Conservation (phyloP, 139 green algal genomes). For the Diplosphaera chodatii region DNA sequence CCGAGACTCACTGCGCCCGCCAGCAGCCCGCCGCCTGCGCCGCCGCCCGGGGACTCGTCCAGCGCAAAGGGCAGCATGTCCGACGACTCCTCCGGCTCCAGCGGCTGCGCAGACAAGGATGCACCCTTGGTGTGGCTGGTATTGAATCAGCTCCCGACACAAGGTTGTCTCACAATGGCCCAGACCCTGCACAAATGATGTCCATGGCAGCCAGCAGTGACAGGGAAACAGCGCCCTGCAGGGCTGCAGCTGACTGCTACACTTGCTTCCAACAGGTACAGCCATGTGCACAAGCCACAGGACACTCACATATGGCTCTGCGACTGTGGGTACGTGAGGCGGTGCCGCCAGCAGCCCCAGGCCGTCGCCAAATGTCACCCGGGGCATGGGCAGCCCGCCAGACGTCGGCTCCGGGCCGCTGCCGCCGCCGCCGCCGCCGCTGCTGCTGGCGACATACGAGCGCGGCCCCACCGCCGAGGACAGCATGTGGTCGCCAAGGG, state of each 20-base stretch:
- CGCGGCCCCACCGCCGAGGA: background rate
- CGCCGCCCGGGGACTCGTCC: constrained; percentile 3
- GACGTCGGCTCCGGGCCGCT: background rate
- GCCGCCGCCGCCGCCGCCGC: too few relatives aligned
- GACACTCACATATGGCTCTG: background rate
- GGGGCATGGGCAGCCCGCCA: background rate
- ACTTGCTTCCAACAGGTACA: too few relatives aligned
- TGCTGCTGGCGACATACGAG: background rate
- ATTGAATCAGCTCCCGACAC: too few relatives aligned
- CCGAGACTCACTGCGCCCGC: too few relatives aligned
- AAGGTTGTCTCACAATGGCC: too few relatives aligned
- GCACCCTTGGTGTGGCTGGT: too few relatives aligned
- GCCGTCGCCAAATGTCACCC: background rate
- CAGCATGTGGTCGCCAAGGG: constrained; percentile 8
- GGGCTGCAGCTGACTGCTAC: too few relatives aligned
- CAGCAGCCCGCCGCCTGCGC: background rate
- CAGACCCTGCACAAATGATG: too few relatives aligned
- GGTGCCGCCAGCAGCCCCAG: background rate
- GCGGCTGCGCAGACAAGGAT: too few relatives aligned
- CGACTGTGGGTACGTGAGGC: background rate
- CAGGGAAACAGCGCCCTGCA: too few relatives aligned
- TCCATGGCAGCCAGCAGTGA: too few relatives aligned
- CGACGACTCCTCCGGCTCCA: constrained; percentile 19
- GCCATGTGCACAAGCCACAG: too few relatives aligned
- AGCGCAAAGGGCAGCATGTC: constrained; percentile 44